Evolutionary conservation across 2,329 filamentous ascomycete genomes (phyloP).

Genomic region (Sphaerostilbella broomeana): DNA sequence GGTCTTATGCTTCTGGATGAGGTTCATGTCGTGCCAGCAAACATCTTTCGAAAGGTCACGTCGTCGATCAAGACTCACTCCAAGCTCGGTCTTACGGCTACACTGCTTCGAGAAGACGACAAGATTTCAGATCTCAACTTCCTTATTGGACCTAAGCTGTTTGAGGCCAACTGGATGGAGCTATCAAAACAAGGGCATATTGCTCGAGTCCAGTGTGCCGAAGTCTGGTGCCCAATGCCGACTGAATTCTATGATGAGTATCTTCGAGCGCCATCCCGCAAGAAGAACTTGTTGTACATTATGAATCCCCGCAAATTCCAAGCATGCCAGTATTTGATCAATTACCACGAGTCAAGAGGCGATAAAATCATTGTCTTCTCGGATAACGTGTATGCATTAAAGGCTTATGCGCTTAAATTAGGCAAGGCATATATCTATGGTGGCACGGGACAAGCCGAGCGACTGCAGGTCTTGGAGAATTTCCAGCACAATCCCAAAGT

Average conservation of each 20-base stretch:
- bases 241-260: conserved; percentile 97
- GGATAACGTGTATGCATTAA: conserved; percentile 90
- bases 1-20: conserved; percentile 95
- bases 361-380: conserved; percentile 99
- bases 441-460: conserved; percentile 77
- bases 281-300: conserved; percentile 62
- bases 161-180: conserved; percentile 99
- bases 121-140: conserved; percentile 98
- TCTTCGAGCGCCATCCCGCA: conserved; percentile 56
- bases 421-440: conserved; percentile 89
- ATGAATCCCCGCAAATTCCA: conserved; percentile 99
- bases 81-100: conserved; percentile 91
- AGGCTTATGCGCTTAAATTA: conserved; percentile 76
- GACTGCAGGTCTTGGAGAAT: conserved; percentile 81
- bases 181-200: conserved; percentile 95
- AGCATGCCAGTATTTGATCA: conserved; percentile 94
- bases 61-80: conserved; percentile 90
- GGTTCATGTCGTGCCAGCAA: conserved; percentile 94
- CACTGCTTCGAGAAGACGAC: conserved; percentile 90
- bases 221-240: conserved; percentile 99
- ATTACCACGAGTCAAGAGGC: conserved; percentile 89
- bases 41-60: conserved; percentile 93
- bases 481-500: conserved; percentile 89
- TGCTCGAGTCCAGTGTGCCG: conserved; percentile 92
- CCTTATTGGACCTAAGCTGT: conserved; percentile 92